Base-by-base conservation (phyloP, 2,329 filamentous ascomycete genomes). In the Exophiala aquamarina region DNA sequence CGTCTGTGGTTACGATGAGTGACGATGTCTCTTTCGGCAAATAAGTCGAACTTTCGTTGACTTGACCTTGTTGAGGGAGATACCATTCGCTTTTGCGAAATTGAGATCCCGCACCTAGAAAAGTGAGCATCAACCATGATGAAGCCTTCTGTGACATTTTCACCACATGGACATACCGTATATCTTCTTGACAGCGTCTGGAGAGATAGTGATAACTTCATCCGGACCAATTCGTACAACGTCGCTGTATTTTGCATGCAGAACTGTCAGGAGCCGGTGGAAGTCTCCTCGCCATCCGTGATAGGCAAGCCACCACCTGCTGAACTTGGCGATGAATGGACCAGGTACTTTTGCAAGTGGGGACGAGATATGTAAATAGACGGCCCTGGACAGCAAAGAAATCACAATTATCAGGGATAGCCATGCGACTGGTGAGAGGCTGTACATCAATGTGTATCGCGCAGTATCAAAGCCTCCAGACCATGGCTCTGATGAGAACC, bases 41-140 rank as follows among this genome's bases (percentile, higher is more conserved):
- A 34, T 6, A 34, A n/a, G 14, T 34, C 32, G n/a, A 34, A 34
- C n/a, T 14, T 34, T 18, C 32, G 32, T 34, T 14, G 32, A 26
- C 23, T 26, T 6, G 23, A 11, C 23, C 11, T 11, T n/a, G n/a
- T n/a, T 31, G 28, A 9, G 28, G 28, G 28, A n/a, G 9, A 18
- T 34, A 34, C 32, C 32, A 34, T 5, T 34, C 32, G 32, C 32
- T 34, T 34, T 34, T 34, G 6, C 6, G n/a, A n/a, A 34, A 34
- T 34, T 34, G 6, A 14, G 32, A 14, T 6, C 32, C 32, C 6
- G n/a, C n/a, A 14, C 32, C 32, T 34, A 34, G 5, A 14, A 18
- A 8, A 14, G 5, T 9, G 9, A 14, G n/a, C 17, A 34, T 34
- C 28, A 31, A n/a, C 9, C 9, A 31, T 31, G 28, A 31, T 31